Evolutionary conservation across 2,329 filamentous ascomycete genomes (phyloP), one percentile per base, ranked within the genome.

Genomic region (Myriosclerotinia curreyana): DNA sequence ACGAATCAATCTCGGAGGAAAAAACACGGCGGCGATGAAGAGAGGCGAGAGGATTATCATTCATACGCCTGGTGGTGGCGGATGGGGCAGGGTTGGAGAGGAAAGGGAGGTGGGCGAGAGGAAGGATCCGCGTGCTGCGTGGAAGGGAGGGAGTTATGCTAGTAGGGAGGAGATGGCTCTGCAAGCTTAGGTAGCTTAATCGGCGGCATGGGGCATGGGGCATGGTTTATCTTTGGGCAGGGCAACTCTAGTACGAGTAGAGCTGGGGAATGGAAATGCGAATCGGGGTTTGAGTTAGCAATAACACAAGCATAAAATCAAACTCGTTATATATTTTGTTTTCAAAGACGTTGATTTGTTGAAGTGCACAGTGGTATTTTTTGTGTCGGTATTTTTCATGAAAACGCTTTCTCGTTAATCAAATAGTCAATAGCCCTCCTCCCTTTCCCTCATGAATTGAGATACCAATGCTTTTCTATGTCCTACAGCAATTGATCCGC

Each of bases 21-120:
- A 94, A 80, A 94, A 93, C 70, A 91, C 86, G 34, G 90, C 89
- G 15, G 81, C 83, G 15, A 92, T 94, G 89, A 81, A 85, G 72
- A 80, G 86, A 0, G 91, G 91, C 0, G 91, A 95, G 73, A 79
- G 89, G 8, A 92, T 94, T 71, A 89, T 94, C 63, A 80, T 95
- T 22, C 82, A 82, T 68, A 94, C 91, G 5, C 91, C 91, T 3
- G 91, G 91, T 38, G 91, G 91, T 62, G 91, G 91, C 50, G 91
- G 87, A 0, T 94, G 89, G 89, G 90, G 89, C 9, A 75, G 75
- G 48, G 78, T 80, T 0, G 88, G 86, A 0, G 79, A 83, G 64
- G 80, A 84, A 69, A 87, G 81, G 74, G 77, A 80, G 44, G 78
- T 80, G 59, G 79, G 76, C 46, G 77, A 76, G 64, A 76, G 76